Base-by-base conservation (phyloP, 2,329 filamentous ascomycete genomes). In the Orbilia quercus region DNA sequence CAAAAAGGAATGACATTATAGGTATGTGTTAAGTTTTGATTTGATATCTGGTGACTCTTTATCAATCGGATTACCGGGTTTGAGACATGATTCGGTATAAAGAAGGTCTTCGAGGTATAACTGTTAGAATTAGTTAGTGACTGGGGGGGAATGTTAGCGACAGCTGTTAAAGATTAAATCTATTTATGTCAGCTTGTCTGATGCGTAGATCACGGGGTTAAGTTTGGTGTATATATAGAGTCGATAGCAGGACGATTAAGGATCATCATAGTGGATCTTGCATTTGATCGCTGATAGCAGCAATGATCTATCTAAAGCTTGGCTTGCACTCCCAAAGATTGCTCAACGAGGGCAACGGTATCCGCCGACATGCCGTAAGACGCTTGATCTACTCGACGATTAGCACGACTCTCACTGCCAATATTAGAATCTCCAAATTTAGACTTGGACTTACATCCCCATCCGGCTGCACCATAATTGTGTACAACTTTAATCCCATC, bases 401-500 rank as follows among this genome's bases (percentile, higher is more conserved):
- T 55, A 76, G 70, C 40, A 42, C 20, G 11, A 65, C 9, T 14
- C 12, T 70, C n/a, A 25, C n/a, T n/a, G 16, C 5, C 40, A 36
- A 47, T n/a, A 63, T 7, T 25, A 11, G 2, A 28, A 6, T 11
- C 3, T 1, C 7, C 4, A 1, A 47, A 9, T 40, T 34, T 34
- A 14, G 28, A 9, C 9, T 34, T 34, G 9, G 28, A 77, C 80
- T 84, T 83, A 78, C 85, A 96, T 9, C 92, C 92, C 84, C 90
- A 92, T 1, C 90, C 90, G 0, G 87, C 88, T 79, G 92, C 90
- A 0, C 90, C 91, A 77, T 93, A 93, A 77, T 91, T 90, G 79
- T 94, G 91, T 60, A 95, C 89, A n/a, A 92, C 85, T 80, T 85
- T 85, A 1, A 86, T 84, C 5, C 86, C 88, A 55, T 84, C 82